These are phyloP conservation scores for Globisporangium paroecandrum DNA, from an alignment of 352 stramenopile species.

Conservation along the genomic window DNA sequence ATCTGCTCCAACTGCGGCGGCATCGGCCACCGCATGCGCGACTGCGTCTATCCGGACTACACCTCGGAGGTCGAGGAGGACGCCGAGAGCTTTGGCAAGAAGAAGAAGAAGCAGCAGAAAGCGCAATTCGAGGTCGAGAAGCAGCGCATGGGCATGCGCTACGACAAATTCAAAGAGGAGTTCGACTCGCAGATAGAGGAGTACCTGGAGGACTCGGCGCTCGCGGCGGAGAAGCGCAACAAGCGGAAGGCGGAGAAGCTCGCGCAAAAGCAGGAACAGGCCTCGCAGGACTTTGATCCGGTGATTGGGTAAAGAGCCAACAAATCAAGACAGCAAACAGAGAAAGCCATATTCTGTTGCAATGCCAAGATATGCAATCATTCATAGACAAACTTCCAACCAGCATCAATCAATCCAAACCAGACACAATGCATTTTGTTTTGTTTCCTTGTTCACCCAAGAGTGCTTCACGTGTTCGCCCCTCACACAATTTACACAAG, in stretches of 20 bases:
- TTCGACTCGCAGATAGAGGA: conserved; percentile 64
- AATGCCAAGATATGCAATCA: background rate
- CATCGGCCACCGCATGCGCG: conserved; percentile 46
- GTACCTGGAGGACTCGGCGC: conserved; percentile 38
- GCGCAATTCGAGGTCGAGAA: conserved; percentile 22
- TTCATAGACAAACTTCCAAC: background rate
- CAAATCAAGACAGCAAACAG: background rate
- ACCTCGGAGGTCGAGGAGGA: conserved; percentile 28
- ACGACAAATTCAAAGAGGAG: conserved; percentile 49
- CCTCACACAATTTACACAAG: background rate
- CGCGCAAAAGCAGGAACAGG: conserved; percentile 5
- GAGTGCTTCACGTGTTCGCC: background rate
- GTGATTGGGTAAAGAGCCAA: conserved; percentile 8
- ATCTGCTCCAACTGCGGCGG: conserved; percentile 82
- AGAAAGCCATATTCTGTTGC: background rate
- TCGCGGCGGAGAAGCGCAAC: conserved; percentile 18
- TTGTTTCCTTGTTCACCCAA: conserved; percentile 13
- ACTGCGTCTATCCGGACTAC: conserved; percentile 45
- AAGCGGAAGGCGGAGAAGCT: conserved; percentile 14
- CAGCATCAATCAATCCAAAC: background rate
- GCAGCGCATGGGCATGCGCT: conserved; percentile 37
- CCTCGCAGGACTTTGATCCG: conserved; percentile 13
- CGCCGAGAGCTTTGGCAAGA: background rate
- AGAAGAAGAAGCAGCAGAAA: conserved; percentile 14
- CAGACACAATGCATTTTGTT: background rate